Evolutionary conservation across 805 yeast species (phyloP), one percentile per base, ranked within the genome.

Genomic region (Saccharomycopsis malanga): DNA sequence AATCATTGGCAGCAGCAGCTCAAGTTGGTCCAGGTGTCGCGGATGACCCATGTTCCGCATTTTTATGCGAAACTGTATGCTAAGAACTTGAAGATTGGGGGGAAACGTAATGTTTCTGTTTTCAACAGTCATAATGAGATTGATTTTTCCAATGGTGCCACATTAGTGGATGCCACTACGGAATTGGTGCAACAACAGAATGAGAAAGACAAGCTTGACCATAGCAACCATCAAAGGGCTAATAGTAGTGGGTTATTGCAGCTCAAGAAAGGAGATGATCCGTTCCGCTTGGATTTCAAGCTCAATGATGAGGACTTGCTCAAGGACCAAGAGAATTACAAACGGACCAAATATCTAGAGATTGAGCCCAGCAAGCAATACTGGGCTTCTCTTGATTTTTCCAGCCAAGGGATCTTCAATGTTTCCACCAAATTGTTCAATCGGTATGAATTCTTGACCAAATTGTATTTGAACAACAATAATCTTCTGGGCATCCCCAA

Each of bases 381-480:
- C 60, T 93, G 99, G 99, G 84, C 94, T 45, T 91, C 89, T 4
- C 69, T 93, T 54, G 99, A 93, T 67, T 70, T 91, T 54, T 80
- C 94, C 54, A 96, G 96, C 50, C 95, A 93, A 64, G 86, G 91
- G 29, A 70, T 93, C 44, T 69, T 77, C 53, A 74, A 77, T 48
- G 55, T 91, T 25, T 76, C 87, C n/a, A 76, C 83, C 18, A 79
- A 80, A 56, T 65, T 93, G 39, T 87, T 87, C 70, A 77, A 79
- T 39, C 18, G 50, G 41, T 93, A 88, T 64, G 74, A 76, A 51
- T 93, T 93, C 57, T 73, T 93, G 58, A 93, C 91, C 60, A 82
- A 91, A 52, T 70, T 93, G 46, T 93, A 85, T 62, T 68, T 93
- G 56, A 87, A 83, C 65, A 95, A 95, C 59, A 93, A 94, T 63